Evolutionary conservation across 805 yeast species (phyloP).

Genomic region (Saccharomycopsis oosterbeekiorum): DNA sequence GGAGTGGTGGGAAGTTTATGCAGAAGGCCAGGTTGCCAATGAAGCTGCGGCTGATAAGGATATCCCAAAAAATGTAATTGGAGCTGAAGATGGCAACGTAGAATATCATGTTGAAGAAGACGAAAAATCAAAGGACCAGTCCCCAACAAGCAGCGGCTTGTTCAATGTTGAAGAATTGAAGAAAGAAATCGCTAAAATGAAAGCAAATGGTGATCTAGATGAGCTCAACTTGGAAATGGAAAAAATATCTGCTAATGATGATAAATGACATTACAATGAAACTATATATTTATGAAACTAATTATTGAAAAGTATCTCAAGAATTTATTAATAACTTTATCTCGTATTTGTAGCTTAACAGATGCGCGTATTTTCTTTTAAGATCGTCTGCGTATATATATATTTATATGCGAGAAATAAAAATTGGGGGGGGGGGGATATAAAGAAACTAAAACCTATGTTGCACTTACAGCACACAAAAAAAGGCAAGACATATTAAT

Average conservation of each 20-base stretch:
- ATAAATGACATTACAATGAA: background rate
- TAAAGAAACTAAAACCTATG: background rate
- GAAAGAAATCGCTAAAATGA: conserved; percentile 24
- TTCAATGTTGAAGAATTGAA: conserved; percentile 28
- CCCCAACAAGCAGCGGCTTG: conserved; percentile 31
- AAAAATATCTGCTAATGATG: background rate
- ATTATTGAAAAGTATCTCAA: too few relatives aligned
- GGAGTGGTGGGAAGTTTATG: conserved; percentile 46
- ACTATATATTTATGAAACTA: too few relatives aligned
- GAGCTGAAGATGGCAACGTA: background rate
- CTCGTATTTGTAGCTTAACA: too few relatives aligned
- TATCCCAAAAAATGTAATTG: conserved; percentile 29
- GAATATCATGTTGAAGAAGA: background rate
- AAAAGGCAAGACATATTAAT: too few relatives aligned
- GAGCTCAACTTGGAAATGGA: conserved; percentile 18
- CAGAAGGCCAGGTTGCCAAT: conserved; percentile 19
- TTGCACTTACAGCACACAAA: too few relatives aligned
- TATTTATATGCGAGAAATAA: too few relatives aligned
- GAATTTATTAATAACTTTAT: too few relatives aligned
- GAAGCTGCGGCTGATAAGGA: conserved; percentile 36
- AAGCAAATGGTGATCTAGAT: conserved; percentile 17
- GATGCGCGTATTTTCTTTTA: too few relatives aligned
- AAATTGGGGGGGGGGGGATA: too few relatives aligned
- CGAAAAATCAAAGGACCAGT: conserved; percentile 31
- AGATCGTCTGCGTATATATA: too few relatives aligned